Percentiles rank a stretch among this genome's conserved stretches.
Conservation (phyloP, 768 basidiomycete species). For the Kwoniella pini region DNA sequence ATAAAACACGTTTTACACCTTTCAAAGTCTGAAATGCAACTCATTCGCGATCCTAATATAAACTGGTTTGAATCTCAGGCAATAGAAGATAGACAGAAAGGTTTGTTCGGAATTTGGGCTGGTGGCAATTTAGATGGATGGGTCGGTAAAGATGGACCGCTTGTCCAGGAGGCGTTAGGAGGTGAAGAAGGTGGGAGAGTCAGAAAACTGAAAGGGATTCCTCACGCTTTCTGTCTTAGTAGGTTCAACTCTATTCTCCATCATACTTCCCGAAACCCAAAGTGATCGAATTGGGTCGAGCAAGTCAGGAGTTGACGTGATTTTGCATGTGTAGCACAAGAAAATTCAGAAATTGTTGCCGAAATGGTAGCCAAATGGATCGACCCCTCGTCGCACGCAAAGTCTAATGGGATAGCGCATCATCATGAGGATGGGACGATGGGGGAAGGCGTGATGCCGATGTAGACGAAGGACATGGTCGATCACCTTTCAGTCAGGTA, state of each 20-base stretch:
- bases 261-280: too few relatives aligned
- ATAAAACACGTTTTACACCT: conserved; percentile 64
- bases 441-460: too few relatives aligned
- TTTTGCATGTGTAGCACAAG: conserved; percentile 3
- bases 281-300: too few relatives aligned
- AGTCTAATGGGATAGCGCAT: too few relatives aligned
- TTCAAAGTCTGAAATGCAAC: conserved; percentile 70
- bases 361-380: conserved; percentile 39
- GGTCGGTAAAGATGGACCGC: conserved; percentile 64
- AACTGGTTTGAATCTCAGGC: conserved; percentile 53
- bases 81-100: conserved; percentile 46
- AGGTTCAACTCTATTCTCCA: conserved; percentile 49
- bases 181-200: conserved; percentile 55
- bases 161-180: conserved; percentile 58
- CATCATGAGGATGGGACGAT: too few relatives aligned
- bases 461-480: too few relatives aligned
- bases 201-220: conserved; percentile 60
- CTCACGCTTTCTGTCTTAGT: conserved; percentile 77
- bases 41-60: conserved; percentile 62
- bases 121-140: conserved; percentile 65
- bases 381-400: conserved; percentile 13
- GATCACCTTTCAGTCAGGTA: too few relatives aligned
- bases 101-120: conserved; percentile 62
- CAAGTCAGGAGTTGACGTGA: too few relatives aligned
- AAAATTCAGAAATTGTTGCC: conserved; percentile 34